Conservation (phyloP, 2,329 filamentous ascomycete species). For the Aspergillus vadensis region DNA sequence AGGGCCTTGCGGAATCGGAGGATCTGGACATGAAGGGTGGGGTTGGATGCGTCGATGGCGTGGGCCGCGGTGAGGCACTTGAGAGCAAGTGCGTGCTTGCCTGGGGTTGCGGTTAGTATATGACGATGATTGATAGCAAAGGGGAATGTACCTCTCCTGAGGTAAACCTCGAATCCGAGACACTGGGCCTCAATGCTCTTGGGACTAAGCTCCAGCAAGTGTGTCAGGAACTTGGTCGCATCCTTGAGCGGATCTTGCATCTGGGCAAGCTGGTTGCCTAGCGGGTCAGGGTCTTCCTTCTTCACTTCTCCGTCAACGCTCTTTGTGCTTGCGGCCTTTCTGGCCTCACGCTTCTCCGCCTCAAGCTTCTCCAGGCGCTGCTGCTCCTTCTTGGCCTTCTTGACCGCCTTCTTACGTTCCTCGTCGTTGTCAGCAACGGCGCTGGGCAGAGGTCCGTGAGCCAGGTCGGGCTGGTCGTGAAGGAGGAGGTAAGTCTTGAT, state of each 20-base stretch:
- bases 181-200: constrained; percentile 79
- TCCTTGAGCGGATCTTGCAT: constrained; percentile 82
- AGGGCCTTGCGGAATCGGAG: constrained; percentile 68
- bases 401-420: constrained; percentile 82
- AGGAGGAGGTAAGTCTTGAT: constrained; percentile 78
- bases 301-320: constrained; percentile 61
- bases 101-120: constrained; percentile 50
- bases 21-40: constrained; percentile 74
- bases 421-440: constrained; percentile 53
- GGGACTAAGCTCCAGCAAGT: constrained; percentile 79
- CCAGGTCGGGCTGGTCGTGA: constrained; percentile 70
- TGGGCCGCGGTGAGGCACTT: constrained; percentile 78
- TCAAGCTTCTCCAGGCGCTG: constrained; percentile 75
- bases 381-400: constrained; percentile 85
- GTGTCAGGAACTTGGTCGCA: constrained; percentile 81
- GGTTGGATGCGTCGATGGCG: constrained; percentile 67
- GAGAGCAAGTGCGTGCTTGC: constrained; percentile 83
- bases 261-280: constrained; percentile 75
- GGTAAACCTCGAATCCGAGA: constrained; percentile 85
- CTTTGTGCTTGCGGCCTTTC: constrained; percentile 69
- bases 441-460: constrained; percentile 58
- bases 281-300: constrained; percentile 88
- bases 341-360: constrained; percentile 80
- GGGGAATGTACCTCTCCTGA: constrained; percentile 70
- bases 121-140: neutral